A percentile compares a stretch with the other conserved stretches of the same genome.
Conservation (phyloP, 2,329 filamentous ascomycete species). For the Exutisphaerella laricina region DNA sequence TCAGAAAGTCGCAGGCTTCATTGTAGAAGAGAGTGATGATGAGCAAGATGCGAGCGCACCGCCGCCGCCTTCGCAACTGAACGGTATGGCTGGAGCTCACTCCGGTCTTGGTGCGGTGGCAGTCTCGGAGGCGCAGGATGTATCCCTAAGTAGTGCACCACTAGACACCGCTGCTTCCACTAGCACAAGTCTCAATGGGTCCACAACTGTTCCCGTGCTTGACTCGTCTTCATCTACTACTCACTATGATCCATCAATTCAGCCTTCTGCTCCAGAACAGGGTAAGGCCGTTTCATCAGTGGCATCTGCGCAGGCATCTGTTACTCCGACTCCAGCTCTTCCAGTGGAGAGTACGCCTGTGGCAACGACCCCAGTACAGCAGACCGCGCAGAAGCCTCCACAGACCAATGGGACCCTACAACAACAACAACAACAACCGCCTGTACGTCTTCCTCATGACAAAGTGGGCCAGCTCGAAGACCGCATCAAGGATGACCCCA, state of each 20-base stretch:
- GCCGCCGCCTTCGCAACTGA: constrained; percentile 25
- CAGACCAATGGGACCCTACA: constrained; percentile 13
- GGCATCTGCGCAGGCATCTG: constrained; percentile 15
- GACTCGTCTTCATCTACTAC: constrained; percentile 24
- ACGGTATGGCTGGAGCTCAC: constrained; percentile 24
- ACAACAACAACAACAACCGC: constrained; percentile 12
- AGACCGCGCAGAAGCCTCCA: constrained; percentile 7
- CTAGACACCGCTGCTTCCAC: constrained; percentile 31
- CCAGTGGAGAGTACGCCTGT: constrained; percentile 9
- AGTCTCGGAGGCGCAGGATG: constrained; percentile 42
- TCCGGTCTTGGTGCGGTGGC: constrained; percentile 24
- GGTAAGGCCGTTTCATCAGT: constrained; percentile 29
- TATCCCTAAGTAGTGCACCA: constrained; percentile 52
- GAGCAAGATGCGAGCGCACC: constrained; percentile 37
- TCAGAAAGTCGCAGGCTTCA: constrained; percentile 47
- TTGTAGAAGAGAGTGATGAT: constrained; percentile 58
- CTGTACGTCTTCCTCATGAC: constrained; percentile 59
- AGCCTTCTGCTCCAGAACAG: constrained; percentile 21
- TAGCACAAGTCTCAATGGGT: constrained; percentile 33
- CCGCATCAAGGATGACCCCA: constrained; percentile 84
- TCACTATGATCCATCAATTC: constrained; percentile 31
- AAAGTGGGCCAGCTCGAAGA: constrained; percentile 77
- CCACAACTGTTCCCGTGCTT: constrained; percentile 28
- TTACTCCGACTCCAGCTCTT: constrained; percentile 17
- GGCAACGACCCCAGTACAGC: constrained; percentile 11